Evolutionary conservation across 176 grass and related monocot genomes (phyloP), one percentile per base, ranked within the genome.

Genomic region (barley (Hordeum vulgare)): DNA sequence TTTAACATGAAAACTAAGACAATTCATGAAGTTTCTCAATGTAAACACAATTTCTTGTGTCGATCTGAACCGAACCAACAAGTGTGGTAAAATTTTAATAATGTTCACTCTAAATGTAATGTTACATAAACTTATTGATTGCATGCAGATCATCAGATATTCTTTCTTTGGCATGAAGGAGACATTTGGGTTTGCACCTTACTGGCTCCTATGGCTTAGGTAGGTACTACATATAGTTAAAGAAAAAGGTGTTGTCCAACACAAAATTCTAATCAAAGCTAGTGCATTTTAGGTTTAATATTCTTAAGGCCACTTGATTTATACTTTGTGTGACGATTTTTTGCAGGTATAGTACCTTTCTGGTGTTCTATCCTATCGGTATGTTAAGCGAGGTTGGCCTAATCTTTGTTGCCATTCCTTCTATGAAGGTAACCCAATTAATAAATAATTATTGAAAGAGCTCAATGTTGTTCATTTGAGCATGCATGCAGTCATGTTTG

Each of bases 141-240:
- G 57, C 9, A 6, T 85, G 78, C 74, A 98, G 95, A 90, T 91
- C 42, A 90, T 95, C 64, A 91, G 96, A 61, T 98, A 98, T 70
- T 98, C 92, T 18, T 98, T 98, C 89, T 98, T 98, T 88, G 90
- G 96, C 21, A 80, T 90, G 92, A 98, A 91, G 74, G 96, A 98
- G 71, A 74, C 87, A 82, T 75, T 98, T 85, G 90, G 92, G 59
- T 90, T 58, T 86, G 68, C 90, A 27, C 92, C 96, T 68, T 93
- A 77, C 7, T 95, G 90, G 92, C 87, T 98, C 6, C 75, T 95
- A 35, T 98, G 96, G 96, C 96, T 95, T 34, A 95, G 96, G 95
- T 97, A 33, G 33, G 51, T 81, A 29, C 26, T 58, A 1, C 2
- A 20, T 53, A 14, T 9, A 42, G 13, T 47, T 47, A 47, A 47